These are phyloP conservation scores for Mychonastes homosphaera DNA, from an alignment of 139 green algal species.

Conservation along the genomic window DNA sequence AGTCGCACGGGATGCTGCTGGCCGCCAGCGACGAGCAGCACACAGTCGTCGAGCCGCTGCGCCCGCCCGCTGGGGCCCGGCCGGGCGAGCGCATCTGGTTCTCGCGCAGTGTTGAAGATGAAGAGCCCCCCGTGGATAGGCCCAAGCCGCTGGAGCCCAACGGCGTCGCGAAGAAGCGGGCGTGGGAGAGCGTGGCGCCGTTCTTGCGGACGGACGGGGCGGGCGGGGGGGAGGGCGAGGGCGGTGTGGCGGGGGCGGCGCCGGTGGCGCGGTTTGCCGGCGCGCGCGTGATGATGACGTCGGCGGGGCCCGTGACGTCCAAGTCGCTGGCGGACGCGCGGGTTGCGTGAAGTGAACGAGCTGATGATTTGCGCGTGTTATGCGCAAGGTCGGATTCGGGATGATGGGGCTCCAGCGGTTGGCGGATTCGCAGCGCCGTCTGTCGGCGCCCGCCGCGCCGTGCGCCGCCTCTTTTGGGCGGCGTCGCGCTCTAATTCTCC, in stretches of 20 bases:
- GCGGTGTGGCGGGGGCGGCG: too few species aligned
- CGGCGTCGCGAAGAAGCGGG: conserved; percentile 70
- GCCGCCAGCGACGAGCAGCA: conserved; percentile 55
- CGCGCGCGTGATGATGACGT: conserved; percentile 54
- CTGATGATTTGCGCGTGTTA: too few species aligned
- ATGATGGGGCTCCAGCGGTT: too few species aligned
- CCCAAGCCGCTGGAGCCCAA: conserved; percentile 28
- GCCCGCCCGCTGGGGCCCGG: conserved; percentile 34
- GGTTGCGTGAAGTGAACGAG: conserved; percentile 54
- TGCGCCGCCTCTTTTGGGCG: too few species aligned
- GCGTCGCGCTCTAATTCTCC: too few species aligned
- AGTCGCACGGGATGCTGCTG: conserved; percentile 74
- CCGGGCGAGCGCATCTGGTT: conserved; percentile 59
- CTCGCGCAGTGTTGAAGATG: background rate
- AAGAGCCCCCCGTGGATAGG: background rate
- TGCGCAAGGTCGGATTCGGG: too few species aligned
- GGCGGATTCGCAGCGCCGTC: too few species aligned
- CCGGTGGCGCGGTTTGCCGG: too few species aligned
- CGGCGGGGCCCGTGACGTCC: conserved; percentile 35
- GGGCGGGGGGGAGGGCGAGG: conserved; percentile 32
- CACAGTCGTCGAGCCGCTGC: conserved; percentile 52
- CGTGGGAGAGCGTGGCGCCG: conserved; percentile 64
- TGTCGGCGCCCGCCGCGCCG: too few species aligned
- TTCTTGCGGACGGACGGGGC: conserved; percentile 38
- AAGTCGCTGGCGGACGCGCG: conserved; percentile 27